These are phyloP conservation scores for Trypanosoma platydactyli DNA, from an alignment of 208 protist genomes.

Conservation along the genomic window DNA sequence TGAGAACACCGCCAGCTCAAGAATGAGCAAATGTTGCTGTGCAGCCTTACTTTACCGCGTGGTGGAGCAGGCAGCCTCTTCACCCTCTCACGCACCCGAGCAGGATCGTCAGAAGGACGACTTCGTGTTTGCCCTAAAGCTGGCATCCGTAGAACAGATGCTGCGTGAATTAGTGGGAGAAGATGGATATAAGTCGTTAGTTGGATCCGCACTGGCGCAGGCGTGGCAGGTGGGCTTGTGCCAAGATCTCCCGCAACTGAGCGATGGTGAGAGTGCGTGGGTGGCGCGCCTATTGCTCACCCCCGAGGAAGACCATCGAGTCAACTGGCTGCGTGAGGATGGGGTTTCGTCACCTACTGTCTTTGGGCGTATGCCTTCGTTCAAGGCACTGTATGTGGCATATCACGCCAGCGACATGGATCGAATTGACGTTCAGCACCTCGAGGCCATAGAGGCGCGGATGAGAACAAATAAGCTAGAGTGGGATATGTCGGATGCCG, in stretches of 20 bases:
- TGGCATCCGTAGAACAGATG: slow-evolving; percentile 36
- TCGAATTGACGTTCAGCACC: slow-evolving; percentile 8
- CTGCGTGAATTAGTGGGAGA: slow-evolving; percentile 25
- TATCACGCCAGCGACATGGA: slow-evolving; percentile 26
- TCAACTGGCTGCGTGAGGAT: slow-evolving; percentile 80
- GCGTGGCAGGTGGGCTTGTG: slow-evolving; percentile 37
- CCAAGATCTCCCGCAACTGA: slow-evolving; percentile 26
- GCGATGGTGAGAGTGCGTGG: slow-evolving; percentile 17
- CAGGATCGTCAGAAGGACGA: slow-evolving; percentile 41
- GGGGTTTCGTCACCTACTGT: slow-evolving; percentile 26
- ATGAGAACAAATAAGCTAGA: slow-evolving; percentile 26
- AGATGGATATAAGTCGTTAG: slow-evolving; percentile 30
- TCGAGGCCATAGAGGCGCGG: slow-evolving; percentile 28
- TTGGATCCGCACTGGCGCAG: slow-evolving; percentile 26
- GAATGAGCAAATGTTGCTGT: slow-evolving; percentile 37
- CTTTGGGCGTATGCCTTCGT: slow-evolving; percentile 65
- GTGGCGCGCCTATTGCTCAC: slow-evolving; percentile 57
- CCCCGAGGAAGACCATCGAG: slow-evolving; percentile 69
- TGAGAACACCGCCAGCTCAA: not conserved
- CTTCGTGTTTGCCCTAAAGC: slow-evolving; percentile 68
- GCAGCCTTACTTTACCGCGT: slow-evolving; percentile 33
- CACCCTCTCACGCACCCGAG: slow-evolving; percentile 9
- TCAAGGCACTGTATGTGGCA: slow-evolving; percentile 72
- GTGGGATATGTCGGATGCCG: slow-evolving; percentile 35
- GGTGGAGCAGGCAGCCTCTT: not conserved